These are phyloP conservation scores for Laburnicola sp. DNA, from an alignment of 2,329 filamentous ascomycete species.

Conservation along the genomic window DNA sequence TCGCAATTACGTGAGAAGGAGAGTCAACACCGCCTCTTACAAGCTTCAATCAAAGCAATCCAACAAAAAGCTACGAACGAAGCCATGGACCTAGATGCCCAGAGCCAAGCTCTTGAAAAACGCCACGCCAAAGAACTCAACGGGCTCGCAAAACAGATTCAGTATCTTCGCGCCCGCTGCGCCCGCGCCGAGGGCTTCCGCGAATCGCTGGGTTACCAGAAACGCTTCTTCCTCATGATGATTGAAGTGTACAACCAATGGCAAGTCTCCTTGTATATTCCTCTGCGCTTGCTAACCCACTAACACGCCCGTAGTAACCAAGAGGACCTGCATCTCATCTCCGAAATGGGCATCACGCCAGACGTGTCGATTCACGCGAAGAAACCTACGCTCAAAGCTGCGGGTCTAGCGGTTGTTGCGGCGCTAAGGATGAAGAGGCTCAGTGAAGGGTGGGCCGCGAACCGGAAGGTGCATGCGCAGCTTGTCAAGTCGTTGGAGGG, in stretches of 20 bases:
- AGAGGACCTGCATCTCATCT: conserved; percentile 82
- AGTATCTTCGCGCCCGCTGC: conserved; percentile 83
- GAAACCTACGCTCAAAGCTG: conserved; percentile 53
- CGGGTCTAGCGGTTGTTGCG: conserved; percentile 55
- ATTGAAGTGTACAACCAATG: conserved; percentile 85
- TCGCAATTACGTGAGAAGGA: conserved; percentile 30
- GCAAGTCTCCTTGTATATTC: conserved; percentile 60
- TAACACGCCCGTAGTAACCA: conserved; percentile 71
- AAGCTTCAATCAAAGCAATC: conserved; percentile 34
- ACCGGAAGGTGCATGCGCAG: conserved; percentile 53
- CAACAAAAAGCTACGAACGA: conserved; percentile 37
- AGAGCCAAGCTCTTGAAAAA: conserved; percentile 66
- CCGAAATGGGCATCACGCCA: conserved; percentile 73
- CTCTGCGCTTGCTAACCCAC: conserved; percentile 6
- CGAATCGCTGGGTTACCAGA: conserved; percentile 79
- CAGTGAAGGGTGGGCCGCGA: conserved; percentile 55
- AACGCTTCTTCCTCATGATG: conserved; percentile 78
- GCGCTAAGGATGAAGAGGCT: conserved; percentile 56
- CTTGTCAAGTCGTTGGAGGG: conserved; percentile 52
- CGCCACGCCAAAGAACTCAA: conserved; percentile 75
- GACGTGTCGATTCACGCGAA: conserved; percentile 51
- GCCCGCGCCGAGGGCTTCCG: conserved; percentile 80
- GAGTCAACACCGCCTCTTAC: conserved; percentile 30
- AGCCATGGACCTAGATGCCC: conserved; percentile 42
- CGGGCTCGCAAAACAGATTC: conserved; percentile 84